Evolutionary conservation across 176 grass and related monocot species (phyloP).

Genomic region (Triticum monococcum): DNA sequence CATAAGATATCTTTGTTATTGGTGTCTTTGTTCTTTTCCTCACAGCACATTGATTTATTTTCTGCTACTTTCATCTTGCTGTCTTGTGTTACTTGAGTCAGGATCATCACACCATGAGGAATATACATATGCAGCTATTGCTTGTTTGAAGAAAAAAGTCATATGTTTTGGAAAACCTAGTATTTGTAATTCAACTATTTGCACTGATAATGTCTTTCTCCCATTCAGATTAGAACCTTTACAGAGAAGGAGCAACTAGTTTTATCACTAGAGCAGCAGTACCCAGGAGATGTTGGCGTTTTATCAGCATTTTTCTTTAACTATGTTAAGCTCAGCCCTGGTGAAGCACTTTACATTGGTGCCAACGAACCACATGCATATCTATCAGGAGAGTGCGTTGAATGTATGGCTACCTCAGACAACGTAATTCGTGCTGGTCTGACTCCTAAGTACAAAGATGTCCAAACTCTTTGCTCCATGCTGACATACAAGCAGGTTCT

Average conservation of each 20-base stretch:
- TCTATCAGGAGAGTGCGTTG: slow-evolving; percentile 80
- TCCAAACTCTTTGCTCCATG: slow-evolving; percentile 92
- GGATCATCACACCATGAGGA: background rate
- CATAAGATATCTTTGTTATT: background rate
- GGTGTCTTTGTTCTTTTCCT: background rate
- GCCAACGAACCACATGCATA: slow-evolving; percentile 94
- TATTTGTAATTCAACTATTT: background rate
- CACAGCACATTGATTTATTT: background rate
- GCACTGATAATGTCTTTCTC: background rate
- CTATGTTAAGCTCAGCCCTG: slow-evolving; percentile 74
- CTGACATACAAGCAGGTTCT: slow-evolving; percentile 85
- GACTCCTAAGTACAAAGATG: slow-evolving; percentile 85
- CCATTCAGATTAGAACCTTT: slow-evolving; percentile 59
- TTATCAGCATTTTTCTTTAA: slow-evolving; percentile 83
- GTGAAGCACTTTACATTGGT: slow-evolving; percentile 75
- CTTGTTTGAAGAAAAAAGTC: background rate
- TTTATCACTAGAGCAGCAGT: slow-evolving; percentile 77
- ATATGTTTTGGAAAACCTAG: background rate
- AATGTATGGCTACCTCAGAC: slow-evolving; percentile 95
- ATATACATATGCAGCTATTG: background rate
- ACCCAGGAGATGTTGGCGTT: slow-evolving; percentile 77
- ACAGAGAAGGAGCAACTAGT: slow-evolving; percentile 77
- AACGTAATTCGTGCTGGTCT: slow-evolving; percentile 91
- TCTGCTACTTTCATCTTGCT: background rate
- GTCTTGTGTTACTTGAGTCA: background rate